These are phyloP conservation scores for Daldinia decipiens DNA, from an alignment of 495 filamentous ascomycete genomes.

Conservation along the genomic window DNA sequence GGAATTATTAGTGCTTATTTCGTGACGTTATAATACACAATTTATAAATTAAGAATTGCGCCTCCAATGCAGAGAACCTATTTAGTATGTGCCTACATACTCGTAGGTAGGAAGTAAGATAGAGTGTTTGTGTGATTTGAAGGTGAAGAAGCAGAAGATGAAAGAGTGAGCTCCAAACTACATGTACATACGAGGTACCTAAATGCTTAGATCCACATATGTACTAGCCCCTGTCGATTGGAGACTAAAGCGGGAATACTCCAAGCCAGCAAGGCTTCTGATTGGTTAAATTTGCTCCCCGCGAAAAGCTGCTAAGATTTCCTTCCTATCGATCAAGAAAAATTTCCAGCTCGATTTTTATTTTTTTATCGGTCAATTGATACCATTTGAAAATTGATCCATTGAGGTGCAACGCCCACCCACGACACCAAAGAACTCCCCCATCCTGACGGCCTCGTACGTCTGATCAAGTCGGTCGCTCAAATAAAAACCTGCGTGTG, in stretches of 20 bases:
- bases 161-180: slow-evolving; percentile 6
- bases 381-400: slow-evolving; percentile 19
- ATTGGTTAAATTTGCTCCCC: slow-evolving; percentile 33
- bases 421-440: slow-evolving; percentile 7
- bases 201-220: background rate
- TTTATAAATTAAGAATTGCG: background rate
- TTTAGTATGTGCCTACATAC: background rate
- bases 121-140: background rate
- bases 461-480: background rate
- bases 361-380: slow-evolving; percentile 42
- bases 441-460: background rate
- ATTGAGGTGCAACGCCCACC: slow-evolving; percentile 19
- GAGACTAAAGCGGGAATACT: slow-evolving; percentile 25
- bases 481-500: background rate
- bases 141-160: slow-evolving; percentile 4
- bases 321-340: slow-evolving; percentile 26
- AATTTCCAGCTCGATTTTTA: slow-evolving; percentile 27
- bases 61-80: background rate
- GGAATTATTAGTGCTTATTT: background rate
- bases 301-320: slow-evolving; percentile 24
- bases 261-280: slow-evolving; percentile 11
- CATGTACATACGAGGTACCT: too few species aligned
- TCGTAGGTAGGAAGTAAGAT: background rate
- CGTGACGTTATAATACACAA: background rate
- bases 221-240: slow-evolving; percentile 7